A percentile compares a stretch with the other conserved stretches of the same genome.
Conservation (phyloP, 768 basidiomycete species). For the Lactarius deliciosus region DNA sequence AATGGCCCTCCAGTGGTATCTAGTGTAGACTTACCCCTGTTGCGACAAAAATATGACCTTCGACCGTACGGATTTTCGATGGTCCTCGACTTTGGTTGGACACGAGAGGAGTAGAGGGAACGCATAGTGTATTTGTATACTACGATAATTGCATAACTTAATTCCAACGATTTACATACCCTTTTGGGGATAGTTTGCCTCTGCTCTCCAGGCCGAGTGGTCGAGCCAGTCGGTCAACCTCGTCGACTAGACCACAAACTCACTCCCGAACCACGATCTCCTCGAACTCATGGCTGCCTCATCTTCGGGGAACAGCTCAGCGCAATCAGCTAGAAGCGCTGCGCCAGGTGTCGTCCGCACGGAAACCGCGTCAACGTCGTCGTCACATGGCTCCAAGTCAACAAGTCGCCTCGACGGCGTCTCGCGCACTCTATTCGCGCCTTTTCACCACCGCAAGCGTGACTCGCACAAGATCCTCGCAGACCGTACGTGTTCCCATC, state of each 20-base stretch:
- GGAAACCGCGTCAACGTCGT: constrained; percentile 12
- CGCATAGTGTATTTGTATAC: constrained; percentile 5
- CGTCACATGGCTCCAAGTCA: constrained; percentile 31
- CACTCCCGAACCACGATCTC: constrained; percentile 7
- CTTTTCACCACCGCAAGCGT: constrained; percentile 59
- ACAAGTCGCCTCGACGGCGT: constrained; percentile 55
- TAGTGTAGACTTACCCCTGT: constrained; percentile 10
- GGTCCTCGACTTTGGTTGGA: constrained; percentile 76
- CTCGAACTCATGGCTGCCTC: constrained; percentile 32
- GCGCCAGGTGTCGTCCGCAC: constrained; percentile 39
- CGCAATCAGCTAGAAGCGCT: constrained; percentile 41
- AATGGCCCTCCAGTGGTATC: constrained; percentile 16
- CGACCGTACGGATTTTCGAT: constrained; percentile 70
- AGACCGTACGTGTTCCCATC: constrained; percentile 54
- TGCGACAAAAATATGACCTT: constrained; percentile 60
- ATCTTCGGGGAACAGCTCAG: constrained; percentile 28
- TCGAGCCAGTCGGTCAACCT: not conserved
- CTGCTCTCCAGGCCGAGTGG: constrained; percentile 5
- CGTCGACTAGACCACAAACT: constrained; percentile 5
- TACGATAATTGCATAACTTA: constrained; percentile 18
- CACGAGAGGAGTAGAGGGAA: constrained; percentile 28
- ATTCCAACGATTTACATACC: not conserved
- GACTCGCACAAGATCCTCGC: constrained; percentile 73
- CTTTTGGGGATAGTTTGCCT: not conserved
- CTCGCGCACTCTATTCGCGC: constrained; percentile 69